Evolutionary conservation across 257 asterid genomes (phyloP).

Genomic region (Fraxinus pennsylvanica): DNA sequence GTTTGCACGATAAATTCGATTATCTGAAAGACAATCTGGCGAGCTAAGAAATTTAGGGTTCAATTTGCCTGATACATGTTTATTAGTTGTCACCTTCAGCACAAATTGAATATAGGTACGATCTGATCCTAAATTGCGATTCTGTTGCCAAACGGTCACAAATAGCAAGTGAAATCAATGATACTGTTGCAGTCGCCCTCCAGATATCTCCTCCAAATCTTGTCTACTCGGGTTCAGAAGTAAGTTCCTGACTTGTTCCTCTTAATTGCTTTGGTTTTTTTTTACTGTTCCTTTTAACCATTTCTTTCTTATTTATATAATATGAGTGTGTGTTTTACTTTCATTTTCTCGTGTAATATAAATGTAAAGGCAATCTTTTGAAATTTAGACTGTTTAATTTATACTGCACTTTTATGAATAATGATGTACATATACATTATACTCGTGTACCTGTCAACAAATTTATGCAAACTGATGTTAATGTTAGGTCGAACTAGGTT

Average conservation of each 20-base stretch:
- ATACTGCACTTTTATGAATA: neutral
- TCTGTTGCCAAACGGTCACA: conserved; percentile 24
- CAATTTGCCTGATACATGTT: neutral
- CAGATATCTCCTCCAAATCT: conserved; percentile 87
- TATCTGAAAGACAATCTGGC: neutral
- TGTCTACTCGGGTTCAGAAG: conserved; percentile 77
- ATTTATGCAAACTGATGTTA: neutral
- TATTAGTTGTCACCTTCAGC: conserved; percentile 24
- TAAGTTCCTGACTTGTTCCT: conserved; percentile 34
- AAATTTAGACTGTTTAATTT: conserved; percentile 13
- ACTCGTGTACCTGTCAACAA: neutral
- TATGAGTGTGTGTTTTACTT: neutral
- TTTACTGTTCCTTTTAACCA: neutral
- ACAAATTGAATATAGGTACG: conserved; percentile 26
- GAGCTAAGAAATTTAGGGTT: conserved; percentile 15
- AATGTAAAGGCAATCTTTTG: neutral
- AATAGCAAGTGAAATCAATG: conserved; percentile 50
- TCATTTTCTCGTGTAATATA: neutral
- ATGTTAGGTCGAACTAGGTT: neutral
- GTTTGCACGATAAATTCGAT: neutral
- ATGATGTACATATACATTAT: neutral
- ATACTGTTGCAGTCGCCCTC: conserved; percentile 84
- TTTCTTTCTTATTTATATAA: neutral
- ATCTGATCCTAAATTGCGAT: conserved; percentile 24
- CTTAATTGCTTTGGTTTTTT: neutral